Evolutionary conservation across 805 yeast species (phyloP).

Genomic region (Candida railenensis): DNA sequence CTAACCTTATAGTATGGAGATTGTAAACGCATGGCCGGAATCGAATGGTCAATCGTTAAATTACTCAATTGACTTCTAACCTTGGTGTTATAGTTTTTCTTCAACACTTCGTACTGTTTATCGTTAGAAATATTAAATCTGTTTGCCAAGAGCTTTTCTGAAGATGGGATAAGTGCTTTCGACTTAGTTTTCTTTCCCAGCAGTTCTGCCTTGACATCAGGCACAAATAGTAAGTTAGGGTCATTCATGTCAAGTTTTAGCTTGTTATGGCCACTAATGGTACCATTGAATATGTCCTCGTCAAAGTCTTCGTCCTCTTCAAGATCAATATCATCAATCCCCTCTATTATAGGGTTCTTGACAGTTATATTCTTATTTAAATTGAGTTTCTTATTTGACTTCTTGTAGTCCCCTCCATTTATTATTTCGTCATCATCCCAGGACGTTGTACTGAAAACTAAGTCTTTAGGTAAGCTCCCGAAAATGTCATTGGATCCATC

Average conservation of each 20-base stretch:
- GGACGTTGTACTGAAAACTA: slow-evolving; percentile 67
- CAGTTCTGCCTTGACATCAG: slow-evolving; percentile 24
- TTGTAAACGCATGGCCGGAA: slow-evolving; percentile 84
- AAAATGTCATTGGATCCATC: slow-evolving; percentile 34
- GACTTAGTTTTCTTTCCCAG: slow-evolving; percentile 11
- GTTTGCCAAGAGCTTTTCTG: slow-evolving; percentile 51
- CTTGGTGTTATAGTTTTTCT: slow-evolving; percentile 85
- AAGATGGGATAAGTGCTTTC: slow-evolving; percentile 48
- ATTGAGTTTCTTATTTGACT: slow-evolving; percentile 3
- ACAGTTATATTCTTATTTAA: background rate
- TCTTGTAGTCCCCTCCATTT: slow-evolving; percentile 40
- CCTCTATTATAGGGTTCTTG: background rate
- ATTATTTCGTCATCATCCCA: slow-evolving; percentile 73
- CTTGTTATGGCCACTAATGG: slow-evolving; percentile 30
- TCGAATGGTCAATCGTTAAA: slow-evolving; percentile 84
- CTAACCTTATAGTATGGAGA: slow-evolving; percentile 87
- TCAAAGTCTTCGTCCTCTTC: slow-evolving; percentile 49
- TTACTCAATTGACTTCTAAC: slow-evolving; percentile 92
- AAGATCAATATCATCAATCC: slow-evolving; percentile 20
- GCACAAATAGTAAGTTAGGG: slow-evolving; percentile 69
- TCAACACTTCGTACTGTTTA: slow-evolving; percentile 75
- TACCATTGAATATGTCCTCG: slow-evolving; percentile 75
- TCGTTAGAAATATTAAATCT: slow-evolving; percentile 89
- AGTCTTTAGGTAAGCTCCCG: slow-evolving; percentile 47
- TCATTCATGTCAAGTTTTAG: slow-evolving; percentile 82